Base-by-base conservation (phyloP, 352 stramenopile genomes). In the Phytophthora foliorum region DNA sequence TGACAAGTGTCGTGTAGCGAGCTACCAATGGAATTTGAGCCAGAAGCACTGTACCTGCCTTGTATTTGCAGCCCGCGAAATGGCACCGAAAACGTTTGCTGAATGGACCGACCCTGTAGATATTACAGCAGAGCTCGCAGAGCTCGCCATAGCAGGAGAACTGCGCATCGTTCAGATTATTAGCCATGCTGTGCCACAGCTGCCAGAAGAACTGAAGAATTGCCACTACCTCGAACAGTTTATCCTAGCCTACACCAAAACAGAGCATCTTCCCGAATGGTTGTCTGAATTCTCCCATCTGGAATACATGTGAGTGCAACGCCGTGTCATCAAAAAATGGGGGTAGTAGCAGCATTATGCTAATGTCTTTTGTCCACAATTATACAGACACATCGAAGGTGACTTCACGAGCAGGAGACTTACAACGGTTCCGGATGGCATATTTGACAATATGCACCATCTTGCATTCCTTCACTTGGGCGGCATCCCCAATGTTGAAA, bases 81-180 rank as follows among this genome's bases (percentile, higher is more conserved):
- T 25, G 0, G 68, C 46, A 1, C 67, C 75, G 8, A 34, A 39
- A 1, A 77, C 68, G 24, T 81, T 66, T 31, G 56, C 54, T 1
- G 65, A 81, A n/a, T 86, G 72, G 77, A 55, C 59, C 1, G 55
- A 80, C 21, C 72, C 75, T 3, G 63, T 63, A 4, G 72, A 83
- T 22, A 71, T 57, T 6, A 72, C 72, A 1, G 38, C 36, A 0
- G 24, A 78, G 21, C 68, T 83, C 1, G 39, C 55, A 10, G 46
- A 59, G 6, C 27, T 83, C 0, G 74, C 77, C 0, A 38, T 58
- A 13, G 61, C 68, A 7, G 77, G 75, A 0, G 41, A 86, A 9
- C 56, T 86, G 14, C 67, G 65, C 14, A 69, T 67, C 11, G 65
- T 86, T 42, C 67, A 83, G 41, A 69, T 83, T 57, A 73, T 81